These are phyloP conservation scores for Solanum tarijense DNA, from an alignment of 257 asterid genomes.

Conservation along the genomic window DNA sequence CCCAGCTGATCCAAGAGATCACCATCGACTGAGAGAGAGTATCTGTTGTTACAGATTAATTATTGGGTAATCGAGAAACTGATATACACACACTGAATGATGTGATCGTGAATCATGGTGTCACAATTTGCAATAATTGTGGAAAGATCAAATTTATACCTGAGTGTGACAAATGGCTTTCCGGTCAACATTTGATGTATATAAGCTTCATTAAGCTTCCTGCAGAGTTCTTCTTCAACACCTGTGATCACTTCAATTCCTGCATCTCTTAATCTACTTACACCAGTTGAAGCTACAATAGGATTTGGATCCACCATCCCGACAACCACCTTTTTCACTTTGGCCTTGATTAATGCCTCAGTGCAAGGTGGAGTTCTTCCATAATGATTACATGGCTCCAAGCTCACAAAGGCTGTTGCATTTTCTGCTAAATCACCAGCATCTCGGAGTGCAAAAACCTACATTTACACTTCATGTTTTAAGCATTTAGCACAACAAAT, in stretches of 20 bases:
- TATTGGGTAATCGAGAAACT: not conserved
- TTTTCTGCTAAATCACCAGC: constrained; percentile 78
- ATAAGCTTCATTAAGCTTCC: constrained; percentile 69
- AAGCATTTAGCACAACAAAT: not conserved
- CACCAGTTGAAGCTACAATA: constrained; percentile 72
- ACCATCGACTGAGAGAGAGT: constrained; percentile 72
- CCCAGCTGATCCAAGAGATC: constrained; percentile 39
- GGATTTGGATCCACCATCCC: constrained; percentile 98
- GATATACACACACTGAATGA: not conserved
- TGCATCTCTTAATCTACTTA: constrained; percentile 54
- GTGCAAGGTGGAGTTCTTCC: constrained; percentile 98
- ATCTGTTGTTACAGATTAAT: constrained; percentile 28
- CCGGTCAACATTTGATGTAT: constrained; percentile 72
- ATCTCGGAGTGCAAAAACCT: constrained; percentile 90
- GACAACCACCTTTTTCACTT: constrained; percentile 64
- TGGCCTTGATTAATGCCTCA: constrained; percentile 82
- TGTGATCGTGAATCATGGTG: not conserved
- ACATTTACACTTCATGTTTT: not conserved
- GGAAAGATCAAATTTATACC: constrained; percentile 25
- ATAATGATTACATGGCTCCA: constrained; percentile 91
- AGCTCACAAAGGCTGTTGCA: constrained; percentile 79
- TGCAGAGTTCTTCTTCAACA: constrained; percentile 79
- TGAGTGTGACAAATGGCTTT: constrained; percentile 65
- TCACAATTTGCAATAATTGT: not conserved
- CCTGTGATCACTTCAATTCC: constrained; percentile 74